Conservation (phyloP, 2,329 filamentous ascomycete genomes). For the Neonectria sp. region DNA sequence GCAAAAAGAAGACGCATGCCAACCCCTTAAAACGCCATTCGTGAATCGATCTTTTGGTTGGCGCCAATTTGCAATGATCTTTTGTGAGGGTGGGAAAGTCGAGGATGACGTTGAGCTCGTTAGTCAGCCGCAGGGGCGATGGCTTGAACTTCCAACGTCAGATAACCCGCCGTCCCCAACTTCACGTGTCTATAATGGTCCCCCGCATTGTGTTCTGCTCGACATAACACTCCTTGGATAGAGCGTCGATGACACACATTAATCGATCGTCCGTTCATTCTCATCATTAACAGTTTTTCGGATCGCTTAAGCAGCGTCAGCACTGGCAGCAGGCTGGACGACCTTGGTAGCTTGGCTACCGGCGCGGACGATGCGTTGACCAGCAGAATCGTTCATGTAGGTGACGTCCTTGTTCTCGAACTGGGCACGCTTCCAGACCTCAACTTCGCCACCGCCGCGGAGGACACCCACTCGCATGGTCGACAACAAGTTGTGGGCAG, state of each 20-base stretch:
- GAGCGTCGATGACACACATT: constrained; percentile 30
- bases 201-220: constrained; percentile 27
- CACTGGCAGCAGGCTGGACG: constrained; percentile 82
- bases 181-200: constrained; percentile 24
- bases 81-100: constrained; percentile 18
- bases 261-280: constrained; percentile 39
- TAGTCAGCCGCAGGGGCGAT: constrained; percentile 32
- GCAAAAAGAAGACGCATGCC: constrained; percentile 34
- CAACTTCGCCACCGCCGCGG: constrained; percentile 88
- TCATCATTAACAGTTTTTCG: constrained; percentile 31
- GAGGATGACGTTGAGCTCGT: constrained; percentile 25
- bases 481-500: constrained; percentile 88
- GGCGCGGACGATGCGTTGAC: constrained; percentile 87
- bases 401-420: constrained; percentile 87
- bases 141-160: constrained; percentile 1
- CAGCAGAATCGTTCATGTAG: constrained; percentile 84
- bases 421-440: constrained; percentile 93
- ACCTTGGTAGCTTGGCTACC: constrained; percentile 90
- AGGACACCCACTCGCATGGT: constrained; percentile 92
- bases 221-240: constrained; percentile 27
- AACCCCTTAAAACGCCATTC: constrained; percentile 45
- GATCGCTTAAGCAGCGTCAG: constrained; percentile 79
- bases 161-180: not conserved
- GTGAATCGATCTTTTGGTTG: constrained; percentile 45
- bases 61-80: constrained; percentile 35